A percentile compares a stretch with the other conserved stretches of the same genome.
Evolutionary conservation across 371 early-diverging fungal genomes (phyloP).

Genomic region (Rhizopus arrhizus): DNA sequence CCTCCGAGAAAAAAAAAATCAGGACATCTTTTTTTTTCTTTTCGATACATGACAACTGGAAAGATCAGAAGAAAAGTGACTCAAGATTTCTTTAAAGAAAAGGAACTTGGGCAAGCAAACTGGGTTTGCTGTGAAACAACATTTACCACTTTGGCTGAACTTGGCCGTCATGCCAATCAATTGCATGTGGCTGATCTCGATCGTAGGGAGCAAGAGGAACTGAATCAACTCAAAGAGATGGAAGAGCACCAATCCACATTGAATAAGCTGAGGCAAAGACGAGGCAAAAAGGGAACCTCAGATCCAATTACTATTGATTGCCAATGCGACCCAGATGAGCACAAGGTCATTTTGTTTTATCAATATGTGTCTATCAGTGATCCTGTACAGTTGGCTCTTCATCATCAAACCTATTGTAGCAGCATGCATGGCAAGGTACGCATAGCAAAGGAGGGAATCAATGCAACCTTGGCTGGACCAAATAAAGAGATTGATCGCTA

Average conservation of each 20-base stretch:
- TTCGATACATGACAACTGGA: slow-evolving; percentile 1
- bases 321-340: slow-evolving; percentile 27
- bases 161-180: slow-evolving; percentile 24
- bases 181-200: slow-evolving; percentile 20
- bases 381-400: slow-evolving; percentile 45
- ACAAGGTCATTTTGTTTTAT: slow-evolving; percentile 67
- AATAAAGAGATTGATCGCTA: slow-evolving; percentile 46
- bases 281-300: slow-evolving; percentile 44
- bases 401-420: slow-evolving; percentile 37
- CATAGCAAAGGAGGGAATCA: slow-evolving; percentile 66
- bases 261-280: slow-evolving; percentile 19
- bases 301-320: slow-evolving; percentile 46
- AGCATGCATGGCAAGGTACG: slow-evolving; percentile 67
- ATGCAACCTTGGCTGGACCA: slow-evolving; percentile 66
- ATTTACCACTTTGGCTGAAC: slow-evolving; percentile 12
- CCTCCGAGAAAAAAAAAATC: neutral
- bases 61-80: slow-evolving; percentile 19
- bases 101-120: slow-evolving; percentile 1
- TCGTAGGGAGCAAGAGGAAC: slow-evolving; percentile 5
- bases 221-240: neutral
- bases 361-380: slow-evolving; percentile 47
- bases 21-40: neutral
- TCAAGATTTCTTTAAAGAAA: slow-evolving; percentile 27
- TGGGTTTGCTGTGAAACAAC: slow-evolving; percentile 27
- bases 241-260: slow-evolving; percentile 13